phyloP scores from a whole-genome alignment of 106 monocot genomes.

The Alisma plantagoaquatica region DNA sequence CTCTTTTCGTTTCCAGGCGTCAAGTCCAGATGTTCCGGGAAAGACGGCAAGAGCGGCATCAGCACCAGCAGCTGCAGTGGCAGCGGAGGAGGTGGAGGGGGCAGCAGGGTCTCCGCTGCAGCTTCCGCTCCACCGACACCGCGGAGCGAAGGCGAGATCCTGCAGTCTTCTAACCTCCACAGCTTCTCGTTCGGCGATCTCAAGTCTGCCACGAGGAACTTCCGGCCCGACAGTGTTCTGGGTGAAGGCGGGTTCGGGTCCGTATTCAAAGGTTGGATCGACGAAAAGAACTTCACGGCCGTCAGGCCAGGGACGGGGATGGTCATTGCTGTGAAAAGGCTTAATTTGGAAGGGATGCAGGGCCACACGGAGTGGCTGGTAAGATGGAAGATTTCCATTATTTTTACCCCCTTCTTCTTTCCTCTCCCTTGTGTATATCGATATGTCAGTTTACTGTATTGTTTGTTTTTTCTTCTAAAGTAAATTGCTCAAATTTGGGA shows the following conservation, averaged over 20 bases:
- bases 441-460: too few species aligned
- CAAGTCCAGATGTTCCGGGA: slow-evolving; percentile 25
- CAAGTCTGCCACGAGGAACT: slow-evolving; percentile 59
- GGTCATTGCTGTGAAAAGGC: slow-evolving; percentile 65
- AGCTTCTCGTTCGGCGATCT: slow-evolving; percentile 52
- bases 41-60: too few species aligned
- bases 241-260: slow-evolving; percentile 81
- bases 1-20: slow-evolving; percentile 26
- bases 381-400: too few species aligned
- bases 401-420: too few species aligned
- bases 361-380: slow-evolving; percentile 89
- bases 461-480: too few species aligned
- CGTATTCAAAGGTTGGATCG: slow-evolving; percentile 77
- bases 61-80: too few species aligned
- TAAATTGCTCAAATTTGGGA: too few species aligned
- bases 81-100: slow-evolving; percentile 16
- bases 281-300: slow-evolving; percentile 41
- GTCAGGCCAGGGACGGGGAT: slow-evolving; percentile 62
- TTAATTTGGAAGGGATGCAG: slow-evolving; percentile 65
- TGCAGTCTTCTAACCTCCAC: slow-evolving; percentile 44
- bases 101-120: slow-evolving; percentile 41
- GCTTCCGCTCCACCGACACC: slow-evolving; percentile 31
- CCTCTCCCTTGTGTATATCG: too few species aligned
- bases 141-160: slow-evolving; percentile 55
- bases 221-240: slow-evolving; percentile 66